Base-by-base conservation (phyloP, 1,139 yeast genomes). In the Pichia sp. region DNA sequence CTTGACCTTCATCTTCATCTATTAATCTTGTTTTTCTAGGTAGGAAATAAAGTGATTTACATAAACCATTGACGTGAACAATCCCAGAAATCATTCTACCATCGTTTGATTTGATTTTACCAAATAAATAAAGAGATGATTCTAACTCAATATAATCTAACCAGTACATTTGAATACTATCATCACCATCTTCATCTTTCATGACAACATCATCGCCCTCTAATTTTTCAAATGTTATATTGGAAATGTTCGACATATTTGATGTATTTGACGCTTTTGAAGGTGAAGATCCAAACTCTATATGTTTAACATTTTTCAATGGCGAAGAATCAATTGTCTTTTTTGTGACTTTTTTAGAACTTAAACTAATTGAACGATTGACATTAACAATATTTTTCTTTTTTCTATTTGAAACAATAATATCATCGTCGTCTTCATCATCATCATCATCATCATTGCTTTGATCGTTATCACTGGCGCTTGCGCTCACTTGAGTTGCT, bases 121-220 rank as follows among this genome's bases (percentile, higher is more conserved):
- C 99, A 63, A 85, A 92, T n/a, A 92, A 71, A 18, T 88, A 68
- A 40, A 94, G 68, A 0, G 81, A 68, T 54, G 76, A 76, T 49
- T 83, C 88, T 22, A 84, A 77, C 62, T 92, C 97, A 40, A 85
- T 75, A 64, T 81, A 89, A 64, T 94, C 99, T 37, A 85, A 69
- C 97, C 97, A 94, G 63, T 77, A 92, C 81, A 92, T 82, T 58
- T 79, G 77, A 61, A 89, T 4, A 16, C 56, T 45, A 11, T 53
- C 53, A 34, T 53, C 62, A 44, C 72, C 76, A 2, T 73, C 72
- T 1, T 68, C 68, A 4, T 67, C 61, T 20, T 67, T 68, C 25
- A 53, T 44, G 3, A 69, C 63, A 23, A 79, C 66, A 42, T 75
- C 68, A 9, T 70, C 72, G 54, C 73, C 73, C 12, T 73, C 74